Conservation (phyloP, 306 rosid genomes). For the Lotus japonicus region DNA sequence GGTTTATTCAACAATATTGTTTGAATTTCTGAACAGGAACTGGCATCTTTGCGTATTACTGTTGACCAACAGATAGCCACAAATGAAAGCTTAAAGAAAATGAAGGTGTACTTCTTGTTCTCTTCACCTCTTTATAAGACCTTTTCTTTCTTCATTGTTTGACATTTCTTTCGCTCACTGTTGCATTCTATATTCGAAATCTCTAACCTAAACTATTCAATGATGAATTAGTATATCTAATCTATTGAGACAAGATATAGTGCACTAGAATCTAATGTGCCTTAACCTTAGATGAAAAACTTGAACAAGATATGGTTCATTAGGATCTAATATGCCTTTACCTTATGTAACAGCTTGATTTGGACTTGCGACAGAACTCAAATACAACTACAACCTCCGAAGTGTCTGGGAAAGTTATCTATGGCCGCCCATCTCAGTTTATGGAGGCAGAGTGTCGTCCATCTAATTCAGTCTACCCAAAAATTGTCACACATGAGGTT, state of each 20-base stretch:
- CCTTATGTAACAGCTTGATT: slow-evolving; percentile 48
- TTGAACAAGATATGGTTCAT: neutral
- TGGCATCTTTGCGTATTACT: slow-evolving; percentile 40
- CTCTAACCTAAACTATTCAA: neutral
- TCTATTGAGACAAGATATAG: neutral
- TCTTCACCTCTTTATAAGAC: neutral
- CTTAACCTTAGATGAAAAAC: neutral
- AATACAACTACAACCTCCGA: slow-evolving; percentile 14
- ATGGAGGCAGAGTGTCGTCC: slow-evolving; percentile 19
- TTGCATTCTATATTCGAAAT: neutral
- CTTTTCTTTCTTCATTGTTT: neutral
- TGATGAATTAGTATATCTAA: neutral
- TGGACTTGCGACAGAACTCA: slow-evolving; percentile 30
- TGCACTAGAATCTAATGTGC: slow-evolving; percentile 20
- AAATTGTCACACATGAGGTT: slow-evolving; percentile 10
- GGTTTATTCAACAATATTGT: slow-evolving; percentile 2
- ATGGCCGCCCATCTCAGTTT: neutral
- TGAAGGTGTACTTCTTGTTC: slow-evolving; percentile 46
- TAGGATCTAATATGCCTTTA: slow-evolving; percentile 18
- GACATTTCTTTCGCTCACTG: neutral
- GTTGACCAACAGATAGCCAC: slow-evolving; percentile 55
- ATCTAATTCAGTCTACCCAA: neutral
- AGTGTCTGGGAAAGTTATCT: slow-evolving; percentile 10
- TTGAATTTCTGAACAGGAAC: slow-evolving; percentile 48
- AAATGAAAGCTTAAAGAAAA: slow-evolving; percentile 61